Conservation (phyloP, 768 basidiomycete species). For the Amanita phalloides region DNA sequence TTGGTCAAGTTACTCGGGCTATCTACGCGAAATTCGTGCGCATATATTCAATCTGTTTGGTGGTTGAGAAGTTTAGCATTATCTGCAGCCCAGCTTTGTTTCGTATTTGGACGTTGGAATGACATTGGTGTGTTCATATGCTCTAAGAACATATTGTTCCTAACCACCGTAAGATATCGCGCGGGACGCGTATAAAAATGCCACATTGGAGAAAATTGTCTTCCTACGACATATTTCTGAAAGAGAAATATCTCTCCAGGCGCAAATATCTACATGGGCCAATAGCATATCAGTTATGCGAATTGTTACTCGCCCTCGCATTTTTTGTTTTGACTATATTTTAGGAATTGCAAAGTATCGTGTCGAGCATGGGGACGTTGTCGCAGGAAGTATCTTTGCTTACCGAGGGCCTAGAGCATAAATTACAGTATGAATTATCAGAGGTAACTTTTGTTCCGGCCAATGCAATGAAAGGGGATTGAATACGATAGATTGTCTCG, state of each 20-base stretch:
- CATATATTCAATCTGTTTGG: slow-evolving; percentile 9
- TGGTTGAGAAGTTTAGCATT: slow-evolving; percentile 8
- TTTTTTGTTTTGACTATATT: slow-evolving; percentile 7
- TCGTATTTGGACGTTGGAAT: slow-evolving; percentile 62
- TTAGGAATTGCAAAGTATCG: slow-evolving; percentile 19
- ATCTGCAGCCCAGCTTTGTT: slow-evolving; percentile 58
- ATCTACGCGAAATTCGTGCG: slow-evolving; percentile 70
- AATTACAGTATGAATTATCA: slow-evolving; percentile 6
- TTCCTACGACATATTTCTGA: slow-evolving; percentile 35
- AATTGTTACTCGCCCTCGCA: background rate
- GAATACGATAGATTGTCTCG: background rate
- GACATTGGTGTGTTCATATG: slow-evolving; percentile 46
- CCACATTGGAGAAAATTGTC: slow-evolving; percentile 44
- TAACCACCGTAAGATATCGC: slow-evolving; percentile 38
- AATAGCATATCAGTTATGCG: slow-evolving; percentile 15
- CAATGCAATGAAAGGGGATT: background rate
- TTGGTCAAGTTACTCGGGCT: slow-evolving; percentile 82
- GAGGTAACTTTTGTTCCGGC: background rate
- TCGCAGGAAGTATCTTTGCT: slow-evolving; percentile 6
- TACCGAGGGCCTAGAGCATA: slow-evolving; percentile 8
- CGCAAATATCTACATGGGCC: slow-evolving; percentile 19
- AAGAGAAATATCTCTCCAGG: slow-evolving; percentile 28
- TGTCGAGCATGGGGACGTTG: slow-evolving; percentile 6
- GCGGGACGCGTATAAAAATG: slow-evolving; percentile 55
- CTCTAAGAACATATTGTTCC: background rate